A percentile compares a stretch with the other conserved stretches of the same genome.
phyloP scores from a whole-genome alignment of 805 yeast species.

The Candida koratica region DNA sequence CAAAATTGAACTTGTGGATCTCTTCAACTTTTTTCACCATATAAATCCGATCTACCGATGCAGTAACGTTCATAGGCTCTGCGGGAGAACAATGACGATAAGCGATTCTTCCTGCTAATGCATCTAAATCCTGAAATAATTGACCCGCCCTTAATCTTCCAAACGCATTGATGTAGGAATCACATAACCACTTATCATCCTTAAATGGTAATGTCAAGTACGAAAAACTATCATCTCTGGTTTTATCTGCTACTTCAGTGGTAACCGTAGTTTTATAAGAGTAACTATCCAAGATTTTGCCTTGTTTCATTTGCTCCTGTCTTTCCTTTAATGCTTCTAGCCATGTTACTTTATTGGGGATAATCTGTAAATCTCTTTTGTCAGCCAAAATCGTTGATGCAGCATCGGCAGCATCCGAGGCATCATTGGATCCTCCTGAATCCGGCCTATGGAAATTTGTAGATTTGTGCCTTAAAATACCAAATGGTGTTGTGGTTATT shows the following conservation, averaged over 20 bases:
- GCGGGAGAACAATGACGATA: conserved; percentile 93
- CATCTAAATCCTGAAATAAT: conserved; percentile 89
- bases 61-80: conserved; percentile 92
- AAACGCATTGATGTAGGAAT: conserved; percentile 81
- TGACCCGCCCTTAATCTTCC: conserved; percentile 94
- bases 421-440: conserved; percentile 41
- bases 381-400: conserved; percentile 68
- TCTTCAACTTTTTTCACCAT: conserved; percentile 82
- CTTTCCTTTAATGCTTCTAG: conserved; percentile 76
- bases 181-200: conserved; percentile 77
- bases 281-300: conserved; percentile 66
- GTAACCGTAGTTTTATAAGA: conserved; percentile 71
- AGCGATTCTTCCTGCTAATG: conserved; percentile 90
- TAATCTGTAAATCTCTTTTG: conserved; percentile 46
- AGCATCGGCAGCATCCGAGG: conserved; percentile 69
- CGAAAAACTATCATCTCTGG: conserved; percentile 73
- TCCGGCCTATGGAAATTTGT: conserved; percentile 30
- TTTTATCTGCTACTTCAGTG: conserved; percentile 64
- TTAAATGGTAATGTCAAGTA: conserved; percentile 75
- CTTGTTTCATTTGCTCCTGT: conserved; percentile 64
- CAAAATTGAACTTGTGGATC: conserved; percentile 67
- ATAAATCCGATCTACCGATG: conserved; percentile 87
- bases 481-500: too few relatives aligned
- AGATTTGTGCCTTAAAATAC: conserved; percentile 10
- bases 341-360: conserved; percentile 67